Evolutionary conservation across 106 monocot genomes (phyloP).

Genomic region (Platanthera zijinensis): DNA sequence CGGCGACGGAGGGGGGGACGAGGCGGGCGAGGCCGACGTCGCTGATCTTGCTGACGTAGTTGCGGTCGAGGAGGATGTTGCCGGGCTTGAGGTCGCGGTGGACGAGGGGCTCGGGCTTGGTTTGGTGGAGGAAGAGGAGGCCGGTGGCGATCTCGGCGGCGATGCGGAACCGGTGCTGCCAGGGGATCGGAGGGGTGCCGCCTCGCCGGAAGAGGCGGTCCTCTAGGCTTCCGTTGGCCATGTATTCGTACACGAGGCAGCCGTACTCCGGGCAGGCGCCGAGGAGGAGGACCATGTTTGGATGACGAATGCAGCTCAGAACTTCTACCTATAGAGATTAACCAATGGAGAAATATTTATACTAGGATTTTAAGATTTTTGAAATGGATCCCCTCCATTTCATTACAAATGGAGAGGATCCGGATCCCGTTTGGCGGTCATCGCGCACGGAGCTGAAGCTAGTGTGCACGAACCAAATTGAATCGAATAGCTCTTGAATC

Average conservation of each 20-base stretch:
- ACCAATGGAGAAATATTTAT: too few species aligned
- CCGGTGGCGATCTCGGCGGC: slow-evolving; percentile 29
- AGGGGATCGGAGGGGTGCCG: slow-evolving; percentile 15
- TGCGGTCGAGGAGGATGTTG: slow-evolving; percentile 26
- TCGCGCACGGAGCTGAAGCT: too few species aligned
- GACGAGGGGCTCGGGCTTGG: slow-evolving; percentile 32
- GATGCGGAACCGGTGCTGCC: slow-evolving; percentile 26
- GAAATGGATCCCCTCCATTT: too few species aligned
- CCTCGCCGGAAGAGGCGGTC: slow-evolving; percentile 24
- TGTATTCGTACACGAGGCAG: slow-evolving; percentile 32
- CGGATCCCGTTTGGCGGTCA: too few species aligned
- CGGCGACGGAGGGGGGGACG: slow-evolving; percentile 21
- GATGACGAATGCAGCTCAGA: slow-evolving; percentile 59
- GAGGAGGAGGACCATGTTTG: slow-evolving; percentile 29
- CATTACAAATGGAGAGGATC: too few species aligned
- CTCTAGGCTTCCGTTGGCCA: slow-evolving; percentile 27
- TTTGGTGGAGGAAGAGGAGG: slow-evolving; percentile 31
- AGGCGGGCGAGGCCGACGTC: slow-evolving; percentile 30
- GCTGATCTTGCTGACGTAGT: slow-evolving; percentile 24
- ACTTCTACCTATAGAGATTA: slow-evolving; percentile 30
- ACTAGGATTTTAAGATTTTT: too few species aligned
- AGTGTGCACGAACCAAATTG: too few species aligned
- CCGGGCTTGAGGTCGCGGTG: slow-evolving; percentile 29
- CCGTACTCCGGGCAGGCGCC: slow-evolving; percentile 33
- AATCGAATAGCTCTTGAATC: too few species aligned